Conservation (phyloP, 805 yeast genomes). For the Yamadazyma olivae region DNA sequence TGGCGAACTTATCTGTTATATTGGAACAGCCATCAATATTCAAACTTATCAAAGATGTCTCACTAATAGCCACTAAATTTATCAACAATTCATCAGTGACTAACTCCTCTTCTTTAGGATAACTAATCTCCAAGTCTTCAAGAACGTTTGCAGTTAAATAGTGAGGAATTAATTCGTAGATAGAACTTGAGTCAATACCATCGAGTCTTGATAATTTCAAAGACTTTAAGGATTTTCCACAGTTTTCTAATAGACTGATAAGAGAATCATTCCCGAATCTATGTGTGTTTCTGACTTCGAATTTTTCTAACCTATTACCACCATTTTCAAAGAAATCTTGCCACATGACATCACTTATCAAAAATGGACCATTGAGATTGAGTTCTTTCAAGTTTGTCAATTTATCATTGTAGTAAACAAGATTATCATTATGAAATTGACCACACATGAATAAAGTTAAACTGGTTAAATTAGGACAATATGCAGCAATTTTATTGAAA, state of each 20-base stretch:
- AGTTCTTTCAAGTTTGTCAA: slow-evolving; percentile 52
- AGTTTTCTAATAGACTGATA: slow-evolving; percentile 55
- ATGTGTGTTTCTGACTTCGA: slow-evolving; percentile 79
- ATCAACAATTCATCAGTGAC: slow-evolving; percentile 66
- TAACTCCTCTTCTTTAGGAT: slow-evolving; percentile 64
- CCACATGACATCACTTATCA: slow-evolving; percentile 79
- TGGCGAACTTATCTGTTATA: slow-evolving; percentile 62
- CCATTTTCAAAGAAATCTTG: slow-evolving; percentile 60
- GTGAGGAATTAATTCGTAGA: slow-evolving; percentile 65
- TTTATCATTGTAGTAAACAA: slow-evolving; percentile 60
- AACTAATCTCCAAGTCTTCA: slow-evolving; percentile 59
- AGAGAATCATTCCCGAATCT: slow-evolving; percentile 70
- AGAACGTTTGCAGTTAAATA: slow-evolving; percentile 46
- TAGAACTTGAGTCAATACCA: slow-evolving; percentile 56
- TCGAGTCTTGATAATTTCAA: slow-evolving; percentile 69
- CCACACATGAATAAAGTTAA: slow-evolving; percentile 90
- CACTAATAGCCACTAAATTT: slow-evolving; percentile 57
- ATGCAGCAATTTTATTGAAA: slow-evolving; percentile 66
- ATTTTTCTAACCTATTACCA: slow-evolving; percentile 51
- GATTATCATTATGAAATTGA: slow-evolving; percentile 73
- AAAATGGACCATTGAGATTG: slow-evolving; percentile 84
- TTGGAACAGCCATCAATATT: slow-evolving; percentile 70
- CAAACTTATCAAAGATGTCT: slow-evolving; percentile 56
- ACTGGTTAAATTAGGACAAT: slow-evolving; percentile 67
- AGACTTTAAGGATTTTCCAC: slow-evolving; percentile 50